Conservation (phyloP, 345 rosid genomes). For the Syzygium oleosum region DNA sequence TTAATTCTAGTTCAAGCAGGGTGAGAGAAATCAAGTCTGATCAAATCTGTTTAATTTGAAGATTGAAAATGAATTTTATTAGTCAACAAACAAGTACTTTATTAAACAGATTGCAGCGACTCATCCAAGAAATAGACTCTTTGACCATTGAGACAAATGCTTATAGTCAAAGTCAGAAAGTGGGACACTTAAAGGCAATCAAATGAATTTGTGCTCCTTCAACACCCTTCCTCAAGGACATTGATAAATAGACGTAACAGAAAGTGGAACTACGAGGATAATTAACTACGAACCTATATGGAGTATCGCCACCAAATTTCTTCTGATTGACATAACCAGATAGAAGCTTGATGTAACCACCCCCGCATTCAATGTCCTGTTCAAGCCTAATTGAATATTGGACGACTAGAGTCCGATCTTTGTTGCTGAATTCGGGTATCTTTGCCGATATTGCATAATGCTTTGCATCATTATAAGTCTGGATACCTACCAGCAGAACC, state of each 20-base stretch:
- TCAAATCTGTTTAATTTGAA: neutral
- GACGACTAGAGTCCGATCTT: conserved; percentile 69
- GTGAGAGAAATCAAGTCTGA: neutral
- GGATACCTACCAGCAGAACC: conserved; percentile 46
- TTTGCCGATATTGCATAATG: conserved; percentile 87
- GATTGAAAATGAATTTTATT: neutral
- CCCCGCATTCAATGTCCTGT: conserved; percentile 97
- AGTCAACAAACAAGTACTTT: neutral
- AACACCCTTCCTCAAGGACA: neutral
- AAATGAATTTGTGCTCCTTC: neutral
- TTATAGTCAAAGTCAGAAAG: neutral
- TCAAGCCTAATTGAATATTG: conserved; percentile 82
- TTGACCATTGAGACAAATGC: neutral
- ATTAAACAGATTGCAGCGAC: neutral
- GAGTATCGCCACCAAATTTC: conserved; percentile 99
- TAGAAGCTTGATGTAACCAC: conserved; percentile 88
- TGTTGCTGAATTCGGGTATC: conserved; percentile 85
- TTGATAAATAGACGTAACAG: neutral
- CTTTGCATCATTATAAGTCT: conserved; percentile 77
- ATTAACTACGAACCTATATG: conserved; percentile 53
- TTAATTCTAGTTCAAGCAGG: neutral
- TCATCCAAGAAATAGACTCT: neutral
- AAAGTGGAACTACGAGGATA: neutral
- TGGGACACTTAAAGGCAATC: neutral
- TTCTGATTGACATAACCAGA: conserved; percentile 96